Conservation (phyloP, 1,284 basidiomycete species). For the Ceratobasidium sp. region DNA sequence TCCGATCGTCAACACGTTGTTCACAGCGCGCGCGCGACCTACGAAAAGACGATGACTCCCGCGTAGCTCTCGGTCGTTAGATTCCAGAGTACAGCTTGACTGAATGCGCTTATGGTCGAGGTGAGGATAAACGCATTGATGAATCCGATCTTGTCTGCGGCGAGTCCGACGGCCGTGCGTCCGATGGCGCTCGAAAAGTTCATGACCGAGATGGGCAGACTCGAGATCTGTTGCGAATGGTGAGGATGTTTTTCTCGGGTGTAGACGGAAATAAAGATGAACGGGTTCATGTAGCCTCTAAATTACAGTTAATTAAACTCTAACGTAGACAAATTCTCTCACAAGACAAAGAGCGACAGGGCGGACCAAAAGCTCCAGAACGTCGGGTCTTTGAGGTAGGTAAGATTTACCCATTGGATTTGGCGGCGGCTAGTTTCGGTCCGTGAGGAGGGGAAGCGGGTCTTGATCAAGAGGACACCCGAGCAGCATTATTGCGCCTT, state of each 20-base stretch:
- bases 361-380: conserved; percentile 42
- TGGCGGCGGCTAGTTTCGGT: not conserved
- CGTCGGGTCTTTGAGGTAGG: conserved; percentile 37
- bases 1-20: conserved; percentile 1
- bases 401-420: conserved; percentile 40
- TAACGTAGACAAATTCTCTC: not conserved
- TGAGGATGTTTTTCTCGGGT: conserved; percentile 37
- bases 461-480: conserved; percentile 40
- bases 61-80: conserved; percentile 42
- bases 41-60: conserved; percentile 43
- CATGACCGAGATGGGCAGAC: conserved; percentile 43
- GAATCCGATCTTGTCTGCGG: conserved; percentile 43
- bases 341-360: conserved; percentile 38
- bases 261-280: conserved; percentile 42
- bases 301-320: conserved; percentile 31
- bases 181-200: conserved; percentile 44
- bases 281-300: conserved; percentile 37
- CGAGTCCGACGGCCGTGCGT: conserved; percentile 42
- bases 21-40: conserved; percentile 39
- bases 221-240: conserved; percentile 33
- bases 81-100: conserved; percentile 44
- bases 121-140: conserved; percentile 43
- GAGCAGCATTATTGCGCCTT: conserved; percentile 37
- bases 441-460: conserved; percentile 18
- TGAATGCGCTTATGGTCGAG: conserved; percentile 41